A percentile compares a stretch with the other conserved stretches of the same genome.
phyloP scores from a whole-genome alignment of 257 asterid species.

The Solanum stenotomum region DNA sequence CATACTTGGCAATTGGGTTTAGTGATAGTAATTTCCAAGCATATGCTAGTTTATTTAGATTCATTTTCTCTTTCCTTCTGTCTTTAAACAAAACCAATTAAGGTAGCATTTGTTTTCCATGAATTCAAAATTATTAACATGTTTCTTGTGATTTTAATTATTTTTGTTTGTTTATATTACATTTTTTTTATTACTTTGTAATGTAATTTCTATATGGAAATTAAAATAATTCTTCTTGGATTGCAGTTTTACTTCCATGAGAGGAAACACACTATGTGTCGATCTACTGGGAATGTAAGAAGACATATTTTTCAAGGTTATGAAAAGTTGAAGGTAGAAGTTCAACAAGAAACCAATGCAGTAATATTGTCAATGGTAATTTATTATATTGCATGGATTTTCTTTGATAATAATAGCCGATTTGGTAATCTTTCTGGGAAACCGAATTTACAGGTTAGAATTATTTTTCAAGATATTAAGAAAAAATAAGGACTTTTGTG shows the following conservation, averaged over 20 bases:
- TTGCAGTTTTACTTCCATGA: constrained; percentile 6
- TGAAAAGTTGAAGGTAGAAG: no score
- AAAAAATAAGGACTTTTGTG: no score
- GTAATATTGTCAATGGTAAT: no score
- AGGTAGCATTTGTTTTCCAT: neutral
- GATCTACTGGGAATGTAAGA: neutral
- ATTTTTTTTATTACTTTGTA: no score
- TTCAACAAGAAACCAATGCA: no score
- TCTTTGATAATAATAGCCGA: no score
- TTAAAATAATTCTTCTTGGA: neutral
- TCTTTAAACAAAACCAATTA: neutral
- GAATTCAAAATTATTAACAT: neutral
- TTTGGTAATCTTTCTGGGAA: no score
- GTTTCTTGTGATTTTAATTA: neutral
- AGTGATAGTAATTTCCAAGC: neutral
- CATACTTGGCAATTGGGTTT: neutral
- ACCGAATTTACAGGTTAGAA: neutral
- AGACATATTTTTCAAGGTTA: neutral
- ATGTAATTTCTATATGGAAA: neutral
- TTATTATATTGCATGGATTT: no score
- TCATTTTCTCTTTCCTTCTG: neutral
- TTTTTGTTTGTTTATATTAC: no score
- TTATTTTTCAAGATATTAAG: neutral
- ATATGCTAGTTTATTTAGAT: neutral
- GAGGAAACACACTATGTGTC: neutral